Conservation (phyloP, 345 rosid genomes). For the Mercurialis annua region DNA sequence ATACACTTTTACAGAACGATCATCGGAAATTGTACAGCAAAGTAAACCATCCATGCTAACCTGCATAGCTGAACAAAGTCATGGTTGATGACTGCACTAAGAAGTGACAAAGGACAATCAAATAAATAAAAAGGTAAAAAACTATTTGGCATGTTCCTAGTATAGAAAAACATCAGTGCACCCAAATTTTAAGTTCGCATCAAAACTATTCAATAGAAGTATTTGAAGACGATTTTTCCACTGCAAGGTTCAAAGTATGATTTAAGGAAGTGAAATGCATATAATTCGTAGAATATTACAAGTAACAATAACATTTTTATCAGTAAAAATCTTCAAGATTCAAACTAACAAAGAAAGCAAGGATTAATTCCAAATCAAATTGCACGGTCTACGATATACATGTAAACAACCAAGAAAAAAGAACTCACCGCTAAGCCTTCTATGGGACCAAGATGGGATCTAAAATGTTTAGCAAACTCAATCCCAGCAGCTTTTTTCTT, state of each 20-base stretch:
- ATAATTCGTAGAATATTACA: neutral
- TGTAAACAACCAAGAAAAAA: constrained; percentile 1
- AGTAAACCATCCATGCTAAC: constrained; percentile 89
- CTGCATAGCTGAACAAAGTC: constrained; percentile 74
- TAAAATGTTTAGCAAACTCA: constrained; percentile 97
- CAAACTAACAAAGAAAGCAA: neutral
- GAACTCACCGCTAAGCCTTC: constrained; percentile 87
- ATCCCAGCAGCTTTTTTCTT: constrained; percentile 81
- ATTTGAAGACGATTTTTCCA: neutral
- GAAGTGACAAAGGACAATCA: constrained; percentile 12
- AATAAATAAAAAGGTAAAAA: neutral
- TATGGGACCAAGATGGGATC: constrained; percentile 91
- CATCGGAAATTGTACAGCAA: constrained; percentile 91
- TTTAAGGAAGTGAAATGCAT: neutral
- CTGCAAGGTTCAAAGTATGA: neutral
- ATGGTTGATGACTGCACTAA: constrained; percentile 45
- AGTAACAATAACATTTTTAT: neutral
- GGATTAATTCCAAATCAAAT: neutral
- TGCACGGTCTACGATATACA: neutral
- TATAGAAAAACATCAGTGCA: neutral
- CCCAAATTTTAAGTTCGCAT: neutral
- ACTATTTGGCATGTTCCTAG: neutral
- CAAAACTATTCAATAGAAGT: neutral
- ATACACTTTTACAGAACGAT: constrained; percentile 80
- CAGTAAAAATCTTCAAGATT: neutral